phyloP scores from a whole-genome alignment of 1,284 basidiomycete species.

The Fomes fomentarius region DNA sequence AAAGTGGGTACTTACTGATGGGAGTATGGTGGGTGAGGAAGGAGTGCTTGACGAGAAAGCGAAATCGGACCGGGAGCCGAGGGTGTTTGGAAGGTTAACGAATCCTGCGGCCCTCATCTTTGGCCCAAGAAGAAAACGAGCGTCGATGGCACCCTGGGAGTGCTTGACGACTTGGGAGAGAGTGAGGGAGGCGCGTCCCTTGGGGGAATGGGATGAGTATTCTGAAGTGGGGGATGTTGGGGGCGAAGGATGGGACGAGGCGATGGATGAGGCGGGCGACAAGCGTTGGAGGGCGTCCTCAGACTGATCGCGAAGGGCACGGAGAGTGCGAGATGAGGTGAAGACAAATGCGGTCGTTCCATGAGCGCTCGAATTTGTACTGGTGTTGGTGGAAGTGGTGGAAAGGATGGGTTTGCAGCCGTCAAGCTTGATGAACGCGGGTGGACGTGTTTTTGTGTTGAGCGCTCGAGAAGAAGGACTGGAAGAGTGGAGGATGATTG shows the following conservation, averaged over 20 bases:
- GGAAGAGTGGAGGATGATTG: conserved; percentile 1
- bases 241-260: conserved; percentile 3
- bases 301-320: conserved; percentile 21
- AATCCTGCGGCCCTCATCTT: conserved; percentile 38
- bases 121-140: conserved; percentile 33
- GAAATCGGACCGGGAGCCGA: conserved; percentile 9
- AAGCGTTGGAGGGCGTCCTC: conserved; percentile 2
- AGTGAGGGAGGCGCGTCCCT: conserved; percentile 23
- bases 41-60: conserved; percentile 6
- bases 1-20: conserved; percentile 10
- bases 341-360: conserved; percentile 32
- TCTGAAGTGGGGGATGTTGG: background rate
- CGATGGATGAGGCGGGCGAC: conserved; percentile 7
- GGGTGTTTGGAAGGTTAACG: conserved; percentile 29
- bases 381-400: conserved; percentile 44
- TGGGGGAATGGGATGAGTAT: background rate
- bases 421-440: conserved; percentile 32
- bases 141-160: conserved; percentile 33
- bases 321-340: conserved; percentile 32
- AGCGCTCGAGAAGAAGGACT: conserved; percentile 2
- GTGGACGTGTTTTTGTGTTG: conserved; percentile 27
- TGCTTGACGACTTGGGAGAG: conserved; percentile 31
- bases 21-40: background rate
- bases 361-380: conserved; percentile 49
- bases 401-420: conserved; percentile 28